Evolutionary conservation across 139 green algal genomes (phyloP), one percentile per base, ranked within the genome.

Genomic region (Nannochloris sp.): DNA sequence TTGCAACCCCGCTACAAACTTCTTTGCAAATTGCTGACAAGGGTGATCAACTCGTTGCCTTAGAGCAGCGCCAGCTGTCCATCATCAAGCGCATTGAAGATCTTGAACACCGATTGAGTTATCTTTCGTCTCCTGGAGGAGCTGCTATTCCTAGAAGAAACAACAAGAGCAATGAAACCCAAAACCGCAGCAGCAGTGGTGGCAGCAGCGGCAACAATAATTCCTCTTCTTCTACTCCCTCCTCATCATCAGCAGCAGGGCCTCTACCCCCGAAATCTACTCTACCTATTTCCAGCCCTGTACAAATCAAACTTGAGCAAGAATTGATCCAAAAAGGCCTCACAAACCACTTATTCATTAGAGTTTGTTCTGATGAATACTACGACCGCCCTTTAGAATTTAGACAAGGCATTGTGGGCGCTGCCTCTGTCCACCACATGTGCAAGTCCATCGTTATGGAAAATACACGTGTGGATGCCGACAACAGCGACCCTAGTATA

Each of bases 371-470:
- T 14, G 24, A 39, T 5, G 77, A 95, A 33, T 97, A 97, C 68
- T 97, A 97, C 63, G 73, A 88, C 10, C 42, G 64, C n/a, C 39
- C 67, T 19, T 72, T 96, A 27, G 89, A 92, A 57, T 85, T 64
- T 42, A 58, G 90, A 30, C 73, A 73, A 15, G 62, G 55, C 0
- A 51, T 62, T 29, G 71, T 91, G 9, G 14, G 42, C n/a, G 71
- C 71, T 1, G 37, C 65, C 38, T 44, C n/a, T 39, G 29, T 62
- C 3, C 33, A 91, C 34, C 91, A 96, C 64, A 74, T 97, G 46
- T 68, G 39, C 25, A 96, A 96, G 61, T 85, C 60, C 71, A 95
- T 97, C 10, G 78, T 97, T 4, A 89, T 96, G 85, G 83, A 85
- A 57, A 94, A 90, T 73, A 90, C 85, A 4, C 67, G 64, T 33